Percentiles rank a stretch among this genome's conserved stretches.
Conservation (phyloP, 495 filamentous ascomycete genomes). For the Aspergillus haitiensis region DNA sequence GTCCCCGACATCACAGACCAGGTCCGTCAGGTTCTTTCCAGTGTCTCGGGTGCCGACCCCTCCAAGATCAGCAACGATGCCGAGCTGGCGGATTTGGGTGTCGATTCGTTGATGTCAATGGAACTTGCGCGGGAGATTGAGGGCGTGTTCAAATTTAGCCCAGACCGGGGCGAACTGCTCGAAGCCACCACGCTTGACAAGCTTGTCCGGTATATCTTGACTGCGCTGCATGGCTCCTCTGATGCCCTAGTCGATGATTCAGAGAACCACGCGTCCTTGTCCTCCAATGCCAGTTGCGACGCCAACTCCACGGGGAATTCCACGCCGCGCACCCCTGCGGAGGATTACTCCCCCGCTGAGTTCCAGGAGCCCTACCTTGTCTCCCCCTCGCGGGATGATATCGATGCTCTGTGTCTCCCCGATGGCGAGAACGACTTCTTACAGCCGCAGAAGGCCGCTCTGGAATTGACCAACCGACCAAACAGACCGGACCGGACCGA, state of each 20-base stretch:
- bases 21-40: slow-evolving; percentile 7
- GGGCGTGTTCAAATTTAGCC: no score
- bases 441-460: background rate
- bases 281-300: background rate
- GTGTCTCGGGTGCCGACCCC: slow-evolving; percentile 43
- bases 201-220: background rate
- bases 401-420: background rate
- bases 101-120: no score
- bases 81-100: slow-evolving; percentile 27
- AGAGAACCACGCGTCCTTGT: background rate
- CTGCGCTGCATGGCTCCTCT: background rate
- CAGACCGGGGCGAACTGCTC: no score
- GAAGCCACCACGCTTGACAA: no score
- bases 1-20: slow-evolving; percentile 9
- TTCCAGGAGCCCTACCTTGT: slow-evolving; percentile 6
- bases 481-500: background rate
- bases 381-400: background rate
- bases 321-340: background rate
- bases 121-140: no score
- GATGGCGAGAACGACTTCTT: background rate
- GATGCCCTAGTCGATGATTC: no score
- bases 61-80: slow-evolving; percentile 37
- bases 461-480: background rate
- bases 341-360: background rate
- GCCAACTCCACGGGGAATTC: slow-evolving; percentile 1